Conservation (phyloP, 352 stramenopile genomes). For the Sclerospora graminicola region DNA sequence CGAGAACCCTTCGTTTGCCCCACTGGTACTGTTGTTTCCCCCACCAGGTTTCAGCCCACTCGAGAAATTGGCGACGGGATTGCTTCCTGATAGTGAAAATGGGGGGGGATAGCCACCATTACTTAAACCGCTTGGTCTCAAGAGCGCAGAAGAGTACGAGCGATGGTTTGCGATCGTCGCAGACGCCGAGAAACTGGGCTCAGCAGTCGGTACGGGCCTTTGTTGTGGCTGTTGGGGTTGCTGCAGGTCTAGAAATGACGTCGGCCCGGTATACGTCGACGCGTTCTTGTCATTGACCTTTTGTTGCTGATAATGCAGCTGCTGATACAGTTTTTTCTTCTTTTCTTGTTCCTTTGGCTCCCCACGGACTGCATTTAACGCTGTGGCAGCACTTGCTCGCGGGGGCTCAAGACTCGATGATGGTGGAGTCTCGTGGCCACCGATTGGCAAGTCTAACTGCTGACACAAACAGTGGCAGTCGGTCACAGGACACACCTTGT, state of each 20-base stretch:
- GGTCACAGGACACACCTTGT: slow-evolving; percentile 87
- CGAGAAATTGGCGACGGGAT: slow-evolving; percentile 5
- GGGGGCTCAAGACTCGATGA: slow-evolving; percentile 30
- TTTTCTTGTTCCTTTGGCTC: no score
- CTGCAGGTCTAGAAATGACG: slow-evolving; percentile 20
- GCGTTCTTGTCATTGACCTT: no score
- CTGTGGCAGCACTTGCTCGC: slow-evolving; percentile 16
- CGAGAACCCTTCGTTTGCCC: slow-evolving; percentile 19
- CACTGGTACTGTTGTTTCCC: slow-evolving; percentile 5
- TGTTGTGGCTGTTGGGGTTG: slow-evolving; percentile 19
- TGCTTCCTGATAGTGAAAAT: slow-evolving; percentile 28
- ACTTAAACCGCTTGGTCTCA: slow-evolving; percentile 15
- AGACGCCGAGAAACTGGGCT: slow-evolving; percentile 27
- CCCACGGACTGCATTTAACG: slow-evolving; percentile 8
- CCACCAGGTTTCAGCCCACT: slow-evolving; percentile 9
- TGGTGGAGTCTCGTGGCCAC: slow-evolving; percentile 41
- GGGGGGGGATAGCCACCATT: slow-evolving; percentile 20
- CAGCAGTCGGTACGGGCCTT: slow-evolving; percentile 9
- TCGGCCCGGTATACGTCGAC: slow-evolving; percentile 11
- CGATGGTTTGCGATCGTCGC: slow-evolving; percentile 24
- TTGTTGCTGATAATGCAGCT: slow-evolving; percentile 1
- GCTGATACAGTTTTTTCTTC: slow-evolving; percentile 22
- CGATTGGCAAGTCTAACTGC: slow-evolving; percentile 55
- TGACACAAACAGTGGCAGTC: slow-evolving; percentile 91
- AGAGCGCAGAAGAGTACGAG: slow-evolving; percentile 20